Evolutionary conservation across 2,329 filamentous ascomycete genomes (phyloP).

Genomic region (Lanzia echinophila): DNA sequence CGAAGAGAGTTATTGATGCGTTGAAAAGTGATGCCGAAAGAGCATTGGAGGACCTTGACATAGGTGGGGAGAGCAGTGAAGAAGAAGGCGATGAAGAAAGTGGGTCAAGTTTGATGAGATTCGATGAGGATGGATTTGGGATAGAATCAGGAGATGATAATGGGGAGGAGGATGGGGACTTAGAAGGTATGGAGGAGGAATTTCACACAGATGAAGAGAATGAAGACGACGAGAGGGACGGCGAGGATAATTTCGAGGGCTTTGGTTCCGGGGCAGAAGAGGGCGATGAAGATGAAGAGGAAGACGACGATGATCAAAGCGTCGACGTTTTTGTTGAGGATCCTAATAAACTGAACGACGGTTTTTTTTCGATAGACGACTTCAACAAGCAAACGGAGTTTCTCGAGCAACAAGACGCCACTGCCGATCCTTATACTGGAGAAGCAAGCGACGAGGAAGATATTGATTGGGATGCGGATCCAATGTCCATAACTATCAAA

Average conservation of each 20-base stretch:
- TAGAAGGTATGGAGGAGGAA: constrained; percentile 29
- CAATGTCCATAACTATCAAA: constrained; percentile 41
- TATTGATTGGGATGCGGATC: constrained; percentile 81
- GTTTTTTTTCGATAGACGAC: constrained; percentile 95
- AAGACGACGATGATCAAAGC: constrained; percentile 40
- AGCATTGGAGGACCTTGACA: constrained; percentile 34
- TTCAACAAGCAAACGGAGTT: constrained; percentile 93
- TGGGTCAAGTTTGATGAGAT: constrained; percentile 31
- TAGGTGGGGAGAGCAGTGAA: constrained; percentile 20
- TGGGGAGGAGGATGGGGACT: constrained; percentile 30
- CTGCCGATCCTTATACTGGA: constrained; percentile 68
- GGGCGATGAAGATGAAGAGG: constrained; percentile 28
- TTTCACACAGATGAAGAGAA: constrained; percentile 30
- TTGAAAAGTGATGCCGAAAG: constrained; percentile 47
- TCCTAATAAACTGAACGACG: constrained; percentile 83
- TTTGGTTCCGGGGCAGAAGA: constrained; percentile 34
- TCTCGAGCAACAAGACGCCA: constrained; percentile 77
- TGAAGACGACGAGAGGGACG: constrained; percentile 29
- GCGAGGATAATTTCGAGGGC: constrained; percentile 25
- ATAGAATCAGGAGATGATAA: constrained; percentile 29
- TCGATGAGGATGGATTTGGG: constrained; percentile 37
- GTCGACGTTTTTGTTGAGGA: constrained; percentile 60
- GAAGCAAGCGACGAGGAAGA: constrained; percentile 77
- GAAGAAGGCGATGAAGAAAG: constrained; percentile 31
- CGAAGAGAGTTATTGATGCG: constrained; percentile 71